A percentile compares a stretch with the other conserved stretches of the same genome.
Evolutionary conservation across 257 asterid genomes (phyloP).

Genomic region (Lithospermum erythrorhizon): DNA sequence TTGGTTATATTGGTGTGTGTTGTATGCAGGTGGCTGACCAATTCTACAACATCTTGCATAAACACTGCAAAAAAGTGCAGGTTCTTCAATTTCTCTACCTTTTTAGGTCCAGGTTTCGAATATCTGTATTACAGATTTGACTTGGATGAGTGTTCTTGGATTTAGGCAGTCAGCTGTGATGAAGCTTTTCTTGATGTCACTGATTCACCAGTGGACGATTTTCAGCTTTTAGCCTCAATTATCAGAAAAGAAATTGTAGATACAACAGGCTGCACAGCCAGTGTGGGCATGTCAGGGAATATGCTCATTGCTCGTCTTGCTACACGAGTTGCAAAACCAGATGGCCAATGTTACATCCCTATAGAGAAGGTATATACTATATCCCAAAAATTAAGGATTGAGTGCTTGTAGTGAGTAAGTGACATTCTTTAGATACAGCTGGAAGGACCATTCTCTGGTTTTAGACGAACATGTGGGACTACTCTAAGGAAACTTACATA

Average conservation of each 20-base stretch:
- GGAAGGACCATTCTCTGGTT: not conserved
- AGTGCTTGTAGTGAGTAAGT: not conserved
- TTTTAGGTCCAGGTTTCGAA: slow-evolving; percentile 5
- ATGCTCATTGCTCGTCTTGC: slow-evolving; percentile 98
- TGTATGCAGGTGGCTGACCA: slow-evolving; percentile 82
- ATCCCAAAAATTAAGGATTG: not conserved
- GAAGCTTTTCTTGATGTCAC: slow-evolving; percentile 90
- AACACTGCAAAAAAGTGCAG: slow-evolving; percentile 87
- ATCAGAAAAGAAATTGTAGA: slow-evolving; percentile 65
- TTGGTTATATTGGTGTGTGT: slow-evolving; percentile 5
- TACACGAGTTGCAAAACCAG: slow-evolving; percentile 84
- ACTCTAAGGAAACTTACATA: not conserved
- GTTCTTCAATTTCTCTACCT: slow-evolving; percentile 19
- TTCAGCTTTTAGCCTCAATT: slow-evolving; percentile 51
- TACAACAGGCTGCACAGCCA: slow-evolving; percentile 79
- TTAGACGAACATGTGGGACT: no score
- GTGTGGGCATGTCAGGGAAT: slow-evolving; percentile 91
- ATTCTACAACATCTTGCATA: slow-evolving; percentile 79
- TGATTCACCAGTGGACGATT: slow-evolving; percentile 56
- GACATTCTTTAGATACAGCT: not conserved
- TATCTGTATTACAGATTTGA: slow-evolving; percentile 14
- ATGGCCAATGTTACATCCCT: slow-evolving; percentile 79
- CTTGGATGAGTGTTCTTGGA: slow-evolving; percentile 9
- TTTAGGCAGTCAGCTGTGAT: slow-evolving; percentile 97
- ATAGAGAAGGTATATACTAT: slow-evolving; percentile 41